These are phyloP conservation scores for Podospora appendiculata DNA, from an alignment of 495 filamentous ascomycete species.

Conservation along the genomic window DNA sequence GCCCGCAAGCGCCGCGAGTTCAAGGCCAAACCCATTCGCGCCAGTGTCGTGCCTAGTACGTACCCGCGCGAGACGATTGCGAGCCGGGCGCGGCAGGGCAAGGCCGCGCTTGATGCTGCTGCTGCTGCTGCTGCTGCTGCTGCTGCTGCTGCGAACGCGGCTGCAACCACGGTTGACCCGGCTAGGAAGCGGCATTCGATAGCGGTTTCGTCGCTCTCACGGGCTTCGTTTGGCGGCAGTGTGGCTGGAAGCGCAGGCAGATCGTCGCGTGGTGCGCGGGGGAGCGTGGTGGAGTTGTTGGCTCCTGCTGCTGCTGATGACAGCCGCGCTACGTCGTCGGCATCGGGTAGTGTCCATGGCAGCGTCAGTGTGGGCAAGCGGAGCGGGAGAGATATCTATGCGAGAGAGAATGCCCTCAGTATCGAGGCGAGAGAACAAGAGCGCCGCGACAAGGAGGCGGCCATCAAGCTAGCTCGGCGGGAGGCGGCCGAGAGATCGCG, in stretches of 20 bases:
- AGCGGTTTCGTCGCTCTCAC: neutral
- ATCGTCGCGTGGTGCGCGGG: conserved; percentile 9
- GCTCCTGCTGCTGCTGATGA: conserved; percentile 8
- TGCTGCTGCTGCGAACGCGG: neutral
- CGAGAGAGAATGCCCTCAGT: conserved; percentile 42
- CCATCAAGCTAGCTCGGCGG: conserved; percentile 49
- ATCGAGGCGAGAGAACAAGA: conserved; percentile 41
- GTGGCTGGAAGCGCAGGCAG: neutral
- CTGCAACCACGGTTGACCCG: conserved; percentile 1
- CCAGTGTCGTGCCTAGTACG: conserved; percentile 26
- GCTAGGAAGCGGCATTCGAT: conserved; percentile 14
- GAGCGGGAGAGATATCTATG: conserved; percentile 49
- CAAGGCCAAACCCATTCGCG: conserved; percentile 55
- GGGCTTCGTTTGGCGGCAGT: neutral
- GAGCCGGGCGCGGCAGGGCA: conserved; percentile 49
- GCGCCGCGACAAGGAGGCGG: conserved; percentile 47
- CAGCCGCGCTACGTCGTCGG: conserved; percentile 27
- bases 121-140: conserved; percentile 10
- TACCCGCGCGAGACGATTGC: conserved; percentile 46
- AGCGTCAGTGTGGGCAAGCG: conserved; percentile 29
- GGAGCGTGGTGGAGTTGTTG: neutral
- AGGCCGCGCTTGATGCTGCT: conserved; percentile 13
- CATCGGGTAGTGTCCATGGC: conserved; percentile 27
- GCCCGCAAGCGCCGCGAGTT: conserved; percentile 50
- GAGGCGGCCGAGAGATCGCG: conserved; percentile 61